Base-by-base conservation (phyloP, 257 asterid species). In the Gentiana dahurica region DNA sequence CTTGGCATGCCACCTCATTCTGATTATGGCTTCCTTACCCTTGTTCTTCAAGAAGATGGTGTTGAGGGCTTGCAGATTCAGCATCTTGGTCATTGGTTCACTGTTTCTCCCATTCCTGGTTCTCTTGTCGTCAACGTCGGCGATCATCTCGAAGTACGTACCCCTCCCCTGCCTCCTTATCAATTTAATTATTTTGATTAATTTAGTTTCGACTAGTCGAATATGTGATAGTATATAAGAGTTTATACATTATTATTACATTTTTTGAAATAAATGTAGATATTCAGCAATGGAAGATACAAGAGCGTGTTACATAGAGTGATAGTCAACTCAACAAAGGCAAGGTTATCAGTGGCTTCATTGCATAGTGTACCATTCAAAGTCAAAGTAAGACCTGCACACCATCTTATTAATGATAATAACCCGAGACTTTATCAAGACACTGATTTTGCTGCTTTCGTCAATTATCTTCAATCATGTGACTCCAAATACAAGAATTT, bases 1-100 rank as follows among this genome's bases (percentile, higher is more conserved):
- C 79, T 73, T n/a, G 79, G 79, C 0, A 58, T 73, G 75, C 72
- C 75, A 57, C 72, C 79, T 41, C 79, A 73, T 55, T 73, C 79
- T 2, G 79, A 73, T 33, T 73, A 68, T 38, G 75, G 75, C 0
- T 55, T 73, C 37, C 72, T 68, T 33, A 73, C 79, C 44, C 75
- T 73, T 53, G 58, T 73, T n/a, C 59, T 69, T 2, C 45, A 39
- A 39, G 75, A 73, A 61, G 75, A 73, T 58, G 72, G 69, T 48
- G 79, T 73, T 0, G 66, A 65, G 13, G 79, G 79, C 2, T 62
- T 73, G 8, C 75, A 73, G 37, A 73, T 73, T 49, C 72, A 69
- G n/a, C 75, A 69, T 53, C 61, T 49, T 33, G 70, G 64, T 44
- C 57, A 33, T 50, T 73, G 75, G 79, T 54, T 57, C 36, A 69